Evolutionary conservation across 495 filamentous ascomycete genomes (phyloP).

Genomic region (Neurospora sp.): DNA sequence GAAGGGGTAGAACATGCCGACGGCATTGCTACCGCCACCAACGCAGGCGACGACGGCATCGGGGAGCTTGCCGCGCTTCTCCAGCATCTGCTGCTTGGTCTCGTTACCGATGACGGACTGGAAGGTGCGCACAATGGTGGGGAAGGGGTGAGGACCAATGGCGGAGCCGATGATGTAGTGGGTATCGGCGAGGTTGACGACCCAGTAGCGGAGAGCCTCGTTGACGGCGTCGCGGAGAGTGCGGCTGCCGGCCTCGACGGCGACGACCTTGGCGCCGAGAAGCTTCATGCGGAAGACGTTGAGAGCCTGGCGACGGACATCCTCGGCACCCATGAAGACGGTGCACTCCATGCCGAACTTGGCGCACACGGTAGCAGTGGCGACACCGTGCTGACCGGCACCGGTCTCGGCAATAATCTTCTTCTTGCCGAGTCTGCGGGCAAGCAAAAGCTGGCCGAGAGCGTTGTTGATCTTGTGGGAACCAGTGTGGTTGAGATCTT

Average conservation of each 20-base stretch:
- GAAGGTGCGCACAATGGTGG: conserved; percentile 91
- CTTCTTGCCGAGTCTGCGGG: conserved; percentile 73
- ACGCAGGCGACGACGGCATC: conserved; percentile 96
- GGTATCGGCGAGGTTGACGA: conserved; percentile 73
- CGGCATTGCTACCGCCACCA: conserved; percentile 83
- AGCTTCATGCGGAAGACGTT: conserved; percentile 96
- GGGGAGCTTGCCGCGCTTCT: conserved; percentile 73
- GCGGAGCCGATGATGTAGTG: conserved; percentile 96
- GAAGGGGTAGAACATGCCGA: conserved; percentile 97
- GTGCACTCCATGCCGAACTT: conserved; percentile 95
- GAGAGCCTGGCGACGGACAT: conserved; percentile 83
- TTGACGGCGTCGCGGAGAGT: conserved; percentile 95
- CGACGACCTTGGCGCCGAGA: conserved; percentile 79
- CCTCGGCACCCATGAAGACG: conserved; percentile 92
- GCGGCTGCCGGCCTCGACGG: conserved; percentile 74
- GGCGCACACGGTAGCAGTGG: conserved; percentile 89
- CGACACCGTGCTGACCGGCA: conserved; percentile 94
- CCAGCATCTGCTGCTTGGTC: conserved; percentile 79
- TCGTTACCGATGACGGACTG: conserved; percentile 89
- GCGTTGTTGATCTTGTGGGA: conserved; percentile 99
- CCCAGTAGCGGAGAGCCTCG: conserved; percentile 83
- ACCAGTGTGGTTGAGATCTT: conserved; percentile 80
- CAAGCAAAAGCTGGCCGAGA: conserved; percentile 77
- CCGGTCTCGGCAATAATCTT: conserved; percentile 94
- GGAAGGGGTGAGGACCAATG: conserved; percentile 92